These are phyloP conservation scores for Nelumbo lutea DNA, from an alignment of 164 flowering plant genomes.

Conservation along the genomic window DNA sequence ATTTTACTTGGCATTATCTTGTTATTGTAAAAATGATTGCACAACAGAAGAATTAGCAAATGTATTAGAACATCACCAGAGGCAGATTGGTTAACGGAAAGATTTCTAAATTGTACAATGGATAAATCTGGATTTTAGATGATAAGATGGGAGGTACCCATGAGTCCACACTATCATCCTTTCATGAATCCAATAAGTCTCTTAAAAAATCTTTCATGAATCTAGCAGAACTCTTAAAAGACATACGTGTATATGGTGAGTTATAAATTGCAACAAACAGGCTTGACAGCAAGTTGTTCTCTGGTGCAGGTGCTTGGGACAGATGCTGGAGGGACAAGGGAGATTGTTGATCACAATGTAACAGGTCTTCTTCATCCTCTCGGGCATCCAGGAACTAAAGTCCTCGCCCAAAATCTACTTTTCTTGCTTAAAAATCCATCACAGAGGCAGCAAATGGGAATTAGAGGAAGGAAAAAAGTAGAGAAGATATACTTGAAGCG, in stretches of 20 bases:
- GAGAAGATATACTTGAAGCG: constrained; percentile 74
- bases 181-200: not conserved
- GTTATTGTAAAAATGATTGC: not conserved
- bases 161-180: not conserved
- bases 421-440: constrained; percentile 60
- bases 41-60: not conserved
- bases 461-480: constrained; percentile 65
- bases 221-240: too few species aligned
- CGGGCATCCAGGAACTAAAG: constrained; percentile 60
- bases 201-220: too few species aligned
- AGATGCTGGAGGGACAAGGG: constrained; percentile 91
- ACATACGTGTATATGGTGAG: too few species aligned
- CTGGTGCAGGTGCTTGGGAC: constrained; percentile 85
- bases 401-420: constrained; percentile 59
- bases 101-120: not conserved
- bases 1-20: not conserved
- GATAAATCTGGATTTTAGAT: not conserved
- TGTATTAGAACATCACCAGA: not conserved
- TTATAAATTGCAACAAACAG: not conserved
- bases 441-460: constrained; percentile 67
- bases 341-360: constrained; percentile 81
- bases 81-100: not conserved
- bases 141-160: not conserved
- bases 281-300: not conserved
- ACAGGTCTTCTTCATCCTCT: constrained; percentile 88